These are phyloP conservation scores for Polytrichum formosum DNA, from an alignment of 225 moss, liverwort and hornwort species.

Conservation along the genomic window DNA sequence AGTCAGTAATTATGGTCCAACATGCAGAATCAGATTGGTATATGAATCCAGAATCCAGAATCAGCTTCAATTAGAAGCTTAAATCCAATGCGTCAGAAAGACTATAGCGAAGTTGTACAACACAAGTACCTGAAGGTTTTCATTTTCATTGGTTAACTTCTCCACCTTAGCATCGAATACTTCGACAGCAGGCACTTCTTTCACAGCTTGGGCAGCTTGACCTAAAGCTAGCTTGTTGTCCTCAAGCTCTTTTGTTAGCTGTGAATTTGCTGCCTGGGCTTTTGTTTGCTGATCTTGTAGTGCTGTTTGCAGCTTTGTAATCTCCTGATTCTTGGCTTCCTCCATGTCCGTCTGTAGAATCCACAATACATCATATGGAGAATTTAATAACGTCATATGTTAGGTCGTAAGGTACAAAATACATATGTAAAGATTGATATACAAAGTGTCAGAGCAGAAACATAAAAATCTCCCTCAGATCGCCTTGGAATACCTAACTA, in stretches of 20 bases:
- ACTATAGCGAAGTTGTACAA: neutral
- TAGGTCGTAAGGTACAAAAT: too few relatives aligned
- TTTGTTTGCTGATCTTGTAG: conserved; percentile 67
- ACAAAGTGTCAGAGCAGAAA: neutral
- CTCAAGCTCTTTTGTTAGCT: conserved; percentile 71
- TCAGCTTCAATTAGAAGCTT: too few relatives aligned
- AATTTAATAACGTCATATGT: too few relatives aligned
- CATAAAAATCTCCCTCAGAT: neutral
- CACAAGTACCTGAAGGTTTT: conserved; percentile 59
- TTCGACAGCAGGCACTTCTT: conserved; percentile 76
- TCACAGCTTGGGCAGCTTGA: conserved; percentile 84
- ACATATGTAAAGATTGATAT: too few relatives aligned
- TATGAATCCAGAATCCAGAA: too few relatives aligned
- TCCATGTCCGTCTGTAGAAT: conserved; percentile 76
- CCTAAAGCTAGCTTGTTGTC: conserved; percentile 74
- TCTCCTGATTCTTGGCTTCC: conserved; percentile 83
- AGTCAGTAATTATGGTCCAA: neutral
- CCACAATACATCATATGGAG: neutral
- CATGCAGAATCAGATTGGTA: neutral
- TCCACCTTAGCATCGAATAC: conserved; percentile 91
- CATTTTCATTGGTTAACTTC: conserved; percentile 70
- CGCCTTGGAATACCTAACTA: too few relatives aligned
- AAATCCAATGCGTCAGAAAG: too few relatives aligned
- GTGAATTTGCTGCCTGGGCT: conserved; percentile 61
- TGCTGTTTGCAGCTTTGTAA: conserved; percentile 69